Evolutionary conservation across 1,284 basidiomycete species (phyloP).

Genomic region (Pseudozyma thailandica): DNA sequence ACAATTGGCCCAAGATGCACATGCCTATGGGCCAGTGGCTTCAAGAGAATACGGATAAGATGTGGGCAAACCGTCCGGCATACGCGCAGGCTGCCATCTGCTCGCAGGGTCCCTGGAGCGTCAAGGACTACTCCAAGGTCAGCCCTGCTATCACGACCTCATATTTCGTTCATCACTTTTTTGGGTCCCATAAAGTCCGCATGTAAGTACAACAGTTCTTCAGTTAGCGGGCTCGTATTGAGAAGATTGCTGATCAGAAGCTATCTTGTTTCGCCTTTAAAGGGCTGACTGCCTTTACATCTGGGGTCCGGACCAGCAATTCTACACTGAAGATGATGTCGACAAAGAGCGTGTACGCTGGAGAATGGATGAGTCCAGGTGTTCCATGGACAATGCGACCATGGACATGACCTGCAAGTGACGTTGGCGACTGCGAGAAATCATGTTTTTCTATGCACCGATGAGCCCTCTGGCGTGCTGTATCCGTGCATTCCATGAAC

Average conservation of each 20-base stretch:
- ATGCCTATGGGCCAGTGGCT: conserved; percentile 8
- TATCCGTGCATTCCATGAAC: too few species aligned
- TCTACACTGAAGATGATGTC: conserved; percentile 7
- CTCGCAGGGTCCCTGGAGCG: conserved; percentile 12
- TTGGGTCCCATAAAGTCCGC: neutral
- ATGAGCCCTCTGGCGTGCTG: too few species aligned
- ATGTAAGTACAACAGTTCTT: conserved; percentile 7
- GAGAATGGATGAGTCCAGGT: conserved; percentile 7
- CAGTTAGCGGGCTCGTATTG: too few species aligned
- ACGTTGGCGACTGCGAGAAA: too few species aligned
- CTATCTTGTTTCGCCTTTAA: neutral
- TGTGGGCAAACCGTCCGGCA: conserved; percentile 18
- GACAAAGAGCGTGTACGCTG: conserved; percentile 6
- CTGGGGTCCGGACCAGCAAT: conserved; percentile 16
- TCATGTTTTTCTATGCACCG: too few species aligned
- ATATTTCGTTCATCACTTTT: conserved; percentile 1
- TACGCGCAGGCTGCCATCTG: conserved; percentile 11
- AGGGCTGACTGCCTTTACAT: conserved; percentile 17
- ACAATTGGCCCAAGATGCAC: conserved; percentile 5
- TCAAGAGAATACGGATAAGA: neutral
- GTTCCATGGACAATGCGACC: conserved; percentile 9
- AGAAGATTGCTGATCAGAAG: neutral
- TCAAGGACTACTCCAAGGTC: conserved; percentile 9
- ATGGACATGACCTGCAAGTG: conserved; percentile 20
- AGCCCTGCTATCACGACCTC: conserved; percentile 2